Conservation (phyloP, 139 green algal genomes). For the Chlorella sp. region DNA sequence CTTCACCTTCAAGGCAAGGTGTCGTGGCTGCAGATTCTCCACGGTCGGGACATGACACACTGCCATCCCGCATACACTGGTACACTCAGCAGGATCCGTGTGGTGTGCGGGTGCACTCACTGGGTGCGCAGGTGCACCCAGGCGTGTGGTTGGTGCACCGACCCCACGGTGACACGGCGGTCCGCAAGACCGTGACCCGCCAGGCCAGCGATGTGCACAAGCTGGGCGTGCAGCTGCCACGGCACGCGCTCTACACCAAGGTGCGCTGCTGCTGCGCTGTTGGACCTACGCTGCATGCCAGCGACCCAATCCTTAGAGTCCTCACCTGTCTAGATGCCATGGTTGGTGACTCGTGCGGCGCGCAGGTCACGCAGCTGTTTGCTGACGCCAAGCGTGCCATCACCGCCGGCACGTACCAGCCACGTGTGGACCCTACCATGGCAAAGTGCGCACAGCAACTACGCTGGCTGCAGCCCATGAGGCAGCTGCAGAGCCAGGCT, state of each 20-base stretch:
- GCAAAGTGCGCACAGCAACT: conserved; percentile 10
- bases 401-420: conserved; percentile 17
- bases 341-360: neutral
- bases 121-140: conserved; percentile 15
- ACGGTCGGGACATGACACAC: too few relatives aligned
- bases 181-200: conserved; percentile 23
- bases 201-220: conserved; percentile 23
- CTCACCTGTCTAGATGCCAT: neutral
- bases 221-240: conserved; percentile 15
- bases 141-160: conserved; percentile 27
- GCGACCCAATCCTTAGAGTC: neutral
- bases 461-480: conserved; percentile 11
- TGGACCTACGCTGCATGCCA: neutral
- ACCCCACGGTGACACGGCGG: conserved; percentile 22
- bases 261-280: neutral
- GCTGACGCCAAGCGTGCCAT: conserved; percentile 31
- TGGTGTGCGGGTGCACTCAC: too few relatives aligned
- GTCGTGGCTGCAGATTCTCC: too few relatives aligned
- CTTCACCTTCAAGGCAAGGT: conserved; percentile 17
- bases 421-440: conserved; percentile 13
- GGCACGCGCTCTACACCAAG: conserved; percentile 27
- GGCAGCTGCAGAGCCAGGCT: neutral
- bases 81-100: too few relatives aligned
- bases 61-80: too few relatives aligned
- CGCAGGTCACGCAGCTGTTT: conserved; percentile 30